Conservation (phyloP, 2,329 filamentous ascomycete genomes). For the Scortechinia acanthostroma region DNA sequence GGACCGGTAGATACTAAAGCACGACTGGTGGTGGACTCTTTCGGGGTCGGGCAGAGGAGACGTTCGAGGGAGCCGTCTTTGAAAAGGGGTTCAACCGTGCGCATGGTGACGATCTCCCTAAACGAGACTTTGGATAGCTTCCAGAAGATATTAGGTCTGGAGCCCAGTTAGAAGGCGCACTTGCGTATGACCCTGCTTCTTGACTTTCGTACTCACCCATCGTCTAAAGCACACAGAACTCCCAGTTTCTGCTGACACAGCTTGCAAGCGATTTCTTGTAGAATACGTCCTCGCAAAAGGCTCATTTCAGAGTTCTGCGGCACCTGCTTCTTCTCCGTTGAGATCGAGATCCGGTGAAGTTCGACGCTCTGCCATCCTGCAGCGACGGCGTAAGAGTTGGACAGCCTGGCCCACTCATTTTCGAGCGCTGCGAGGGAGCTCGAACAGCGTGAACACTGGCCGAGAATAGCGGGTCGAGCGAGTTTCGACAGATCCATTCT, state of each 20-base stretch:
- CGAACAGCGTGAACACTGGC: constrained; percentile 24
- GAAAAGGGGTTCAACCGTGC: constrained; percentile 21
- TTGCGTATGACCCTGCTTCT: background rate
- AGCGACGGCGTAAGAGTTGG: constrained; percentile 21
- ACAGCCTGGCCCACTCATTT: constrained; percentile 28
- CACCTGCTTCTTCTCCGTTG: constrained; percentile 21
- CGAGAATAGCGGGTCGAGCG: constrained; percentile 23
- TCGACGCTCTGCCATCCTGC: constrained; percentile 25
- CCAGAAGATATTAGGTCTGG: constrained; percentile 25
- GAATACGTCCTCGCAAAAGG: constrained; percentile 19
- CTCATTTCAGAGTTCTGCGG: constrained; percentile 22
- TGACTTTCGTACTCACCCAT: constrained; percentile 17
- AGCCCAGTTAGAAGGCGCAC: background rate
- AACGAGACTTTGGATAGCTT: constrained; percentile 25
- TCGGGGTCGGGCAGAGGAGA: constrained; percentile 13
- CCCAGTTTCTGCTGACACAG: constrained; percentile 26
- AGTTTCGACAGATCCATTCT: constrained; percentile 22
- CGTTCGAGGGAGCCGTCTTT: constrained; percentile 20
- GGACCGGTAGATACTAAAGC: background rate
- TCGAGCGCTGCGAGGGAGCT: constrained; percentile 27
- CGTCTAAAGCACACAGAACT: constrained; percentile 19
- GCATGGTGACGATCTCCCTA: constrained; percentile 26
- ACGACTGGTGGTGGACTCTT: constrained; percentile 7
- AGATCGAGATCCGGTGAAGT: constrained; percentile 22
- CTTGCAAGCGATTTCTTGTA: constrained; percentile 24